Percentiles rank a stretch among this genome's conserved stretches.
Evolutionary conservation across 176 grass and related monocot genomes (phyloP).

Genomic region (Cocos nucifera): DNA sequence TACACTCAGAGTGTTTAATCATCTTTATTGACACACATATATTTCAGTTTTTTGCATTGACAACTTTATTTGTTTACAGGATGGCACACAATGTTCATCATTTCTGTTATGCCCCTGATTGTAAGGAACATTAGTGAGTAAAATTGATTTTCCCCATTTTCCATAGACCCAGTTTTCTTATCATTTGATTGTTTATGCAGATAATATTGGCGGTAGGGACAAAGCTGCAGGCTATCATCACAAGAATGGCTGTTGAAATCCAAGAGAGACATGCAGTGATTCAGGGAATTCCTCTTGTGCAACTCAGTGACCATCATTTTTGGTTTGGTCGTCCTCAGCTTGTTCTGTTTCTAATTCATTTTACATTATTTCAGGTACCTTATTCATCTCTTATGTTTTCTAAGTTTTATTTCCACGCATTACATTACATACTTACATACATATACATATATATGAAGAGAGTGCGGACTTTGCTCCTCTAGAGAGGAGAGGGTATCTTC

Average conservation of each 20-base stretch:
- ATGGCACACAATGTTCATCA: conserved; percentile 73
- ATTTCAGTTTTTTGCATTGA: neutral
- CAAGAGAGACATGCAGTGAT: conserved; percentile 89
- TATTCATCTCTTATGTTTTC: neutral
- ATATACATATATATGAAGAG: too few species aligned
- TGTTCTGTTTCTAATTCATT: conserved; percentile 86
- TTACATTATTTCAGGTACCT: conserved; percentile 70
- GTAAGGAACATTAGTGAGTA: conserved; percentile 18
- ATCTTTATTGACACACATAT: too few species aligned
- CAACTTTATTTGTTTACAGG: conserved; percentile 28
- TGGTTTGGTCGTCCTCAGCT: conserved; percentile 68
- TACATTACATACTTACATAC: too few species aligned
- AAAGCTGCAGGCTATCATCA: conserved; percentile 96
- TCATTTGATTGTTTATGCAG: conserved; percentile 23
- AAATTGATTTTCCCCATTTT: neutral
- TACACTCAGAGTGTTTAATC: neutral
- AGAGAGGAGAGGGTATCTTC: too few species aligned
- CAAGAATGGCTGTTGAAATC: conserved; percentile 86
- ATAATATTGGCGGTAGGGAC: conserved; percentile 78
- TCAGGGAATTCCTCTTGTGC: conserved; percentile 94
- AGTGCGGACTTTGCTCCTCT: too few species aligned
- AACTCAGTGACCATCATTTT: conserved; percentile 87
- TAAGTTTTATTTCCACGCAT: conserved; percentile 1
- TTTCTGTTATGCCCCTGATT: conserved; percentile 75
- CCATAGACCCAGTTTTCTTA: neutral